These are phyloP conservation scores for Scedosporium apiospermum DNA, from an alignment of 2,329 filamentous ascomycete genomes.

Conservation along the genomic window DNA sequence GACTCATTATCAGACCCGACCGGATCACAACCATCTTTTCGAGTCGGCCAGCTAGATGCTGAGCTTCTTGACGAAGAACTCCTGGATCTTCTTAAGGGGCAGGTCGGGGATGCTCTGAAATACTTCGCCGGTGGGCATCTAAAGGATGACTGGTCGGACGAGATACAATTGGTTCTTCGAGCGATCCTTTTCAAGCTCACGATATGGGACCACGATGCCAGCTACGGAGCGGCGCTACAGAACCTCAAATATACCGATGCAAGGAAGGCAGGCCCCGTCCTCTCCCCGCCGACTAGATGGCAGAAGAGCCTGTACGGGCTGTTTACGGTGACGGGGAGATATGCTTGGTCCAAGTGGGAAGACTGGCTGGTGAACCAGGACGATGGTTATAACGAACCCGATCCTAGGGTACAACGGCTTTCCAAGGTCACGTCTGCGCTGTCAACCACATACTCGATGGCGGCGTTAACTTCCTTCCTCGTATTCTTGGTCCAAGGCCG, in stretches of 20 bases:
- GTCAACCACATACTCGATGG: slow-evolving; percentile 68
- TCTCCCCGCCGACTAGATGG: slow-evolving; percentile 62
- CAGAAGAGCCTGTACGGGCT: slow-evolving; percentile 82
- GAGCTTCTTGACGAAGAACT: slow-evolving; percentile 92
- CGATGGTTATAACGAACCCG: slow-evolving; percentile 60
- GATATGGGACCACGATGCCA: slow-evolving; percentile 93
- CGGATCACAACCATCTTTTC: slow-evolving; percentile 75
- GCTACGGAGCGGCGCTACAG: slow-evolving; percentile 87
- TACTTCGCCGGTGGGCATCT: slow-evolving; percentile 69
- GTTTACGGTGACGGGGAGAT: slow-evolving; percentile 77
- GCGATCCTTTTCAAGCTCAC: slow-evolving; percentile 85
- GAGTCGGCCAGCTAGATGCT: slow-evolving; percentile 92
- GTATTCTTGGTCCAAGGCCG: slow-evolving; percentile 85
- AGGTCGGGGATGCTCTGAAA: slow-evolving; percentile 80
- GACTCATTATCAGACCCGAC: slow-evolving; percentile 62
- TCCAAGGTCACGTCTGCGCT: slow-evolving; percentile 58
- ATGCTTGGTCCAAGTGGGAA: slow-evolving; percentile 89
- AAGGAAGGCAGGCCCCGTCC: slow-evolving; percentile 50
- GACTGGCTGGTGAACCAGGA: slow-evolving; percentile 71
- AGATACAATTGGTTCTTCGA: slow-evolving; percentile 71
- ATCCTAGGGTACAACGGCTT: slow-evolving; percentile 43
- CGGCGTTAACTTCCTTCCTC: slow-evolving; percentile 76
- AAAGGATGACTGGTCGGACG: slow-evolving; percentile 77
- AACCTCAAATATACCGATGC: slow-evolving; percentile 87
- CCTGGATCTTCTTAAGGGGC: slow-evolving; percentile 70